Evolutionary conservation across 495 filamentous ascomycete genomes (phyloP).

Genomic region (Daldinia vernicosa): DNA sequence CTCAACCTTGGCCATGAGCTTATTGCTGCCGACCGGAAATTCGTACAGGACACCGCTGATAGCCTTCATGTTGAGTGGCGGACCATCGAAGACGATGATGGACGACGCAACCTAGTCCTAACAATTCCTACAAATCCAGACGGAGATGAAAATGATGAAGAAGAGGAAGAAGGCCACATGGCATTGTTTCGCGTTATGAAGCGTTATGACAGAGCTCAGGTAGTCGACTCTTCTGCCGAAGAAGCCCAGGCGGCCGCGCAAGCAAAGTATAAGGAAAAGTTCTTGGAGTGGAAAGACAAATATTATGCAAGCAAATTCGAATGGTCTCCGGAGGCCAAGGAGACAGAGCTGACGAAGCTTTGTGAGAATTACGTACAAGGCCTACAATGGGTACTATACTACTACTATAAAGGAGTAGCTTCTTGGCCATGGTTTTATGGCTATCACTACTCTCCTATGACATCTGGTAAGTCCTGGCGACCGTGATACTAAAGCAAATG

Average conservation of each 20-base stretch:
- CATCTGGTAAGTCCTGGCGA: slow-evolving; percentile 68
- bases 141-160: slow-evolving; percentile 65
- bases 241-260: slow-evolving; percentile 80
- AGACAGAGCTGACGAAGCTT: slow-evolving; percentile 81
- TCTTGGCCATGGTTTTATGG: slow-evolving; percentile 99
- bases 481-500: background rate
- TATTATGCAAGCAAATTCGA: slow-evolving; percentile 92
- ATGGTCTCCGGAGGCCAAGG: slow-evolving; percentile 81
- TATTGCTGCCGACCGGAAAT: slow-evolving; percentile 87
- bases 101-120: slow-evolving; percentile 80
- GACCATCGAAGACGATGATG: slow-evolving; percentile 79
- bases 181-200: slow-evolving; percentile 85
- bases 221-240: slow-evolving; percentile 80
- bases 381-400: slow-evolving; percentile 97
- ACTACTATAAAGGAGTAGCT: slow-evolving; percentile 96
- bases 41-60: slow-evolving; percentile 87
- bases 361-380: slow-evolving; percentile 98
- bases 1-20: slow-evolving; percentile 79
- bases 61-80: slow-evolving; percentile 83
- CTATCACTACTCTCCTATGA: slow-evolving; percentile 98
- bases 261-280: slow-evolving; percentile 84
- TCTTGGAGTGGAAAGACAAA: slow-evolving; percentile 88
- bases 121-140: slow-evolving; percentile 68
- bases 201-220: slow-evolving; percentile 87
- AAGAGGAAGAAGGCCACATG: slow-evolving; percentile 86